These are phyloP conservation scores for Aspergillus brunneoviolaceus DNA, from an alignment of 2,329 filamentous ascomycete genomes.

Conservation along the genomic window DNA sequence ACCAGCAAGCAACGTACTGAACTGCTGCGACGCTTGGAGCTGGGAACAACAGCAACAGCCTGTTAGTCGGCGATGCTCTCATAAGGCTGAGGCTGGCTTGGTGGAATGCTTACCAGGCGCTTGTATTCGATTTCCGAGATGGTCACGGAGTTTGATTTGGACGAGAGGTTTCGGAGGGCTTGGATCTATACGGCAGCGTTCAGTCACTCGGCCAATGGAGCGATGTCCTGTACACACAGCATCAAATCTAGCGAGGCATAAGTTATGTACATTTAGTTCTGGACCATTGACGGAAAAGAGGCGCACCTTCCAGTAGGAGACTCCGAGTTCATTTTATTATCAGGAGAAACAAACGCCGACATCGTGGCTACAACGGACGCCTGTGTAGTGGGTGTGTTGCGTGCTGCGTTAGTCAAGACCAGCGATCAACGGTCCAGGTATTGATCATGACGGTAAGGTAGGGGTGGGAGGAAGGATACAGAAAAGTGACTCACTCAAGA, in stretches of 20 bases:
- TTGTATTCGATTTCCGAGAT: conserved; percentile 64
- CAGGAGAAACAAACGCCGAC: conserved; percentile 50
- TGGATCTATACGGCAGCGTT: conserved; percentile 26
- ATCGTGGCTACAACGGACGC: conserved; percentile 15
- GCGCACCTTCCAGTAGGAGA: conserved; percentile 62
- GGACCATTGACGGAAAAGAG: not conserved
- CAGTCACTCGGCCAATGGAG: not conserved
- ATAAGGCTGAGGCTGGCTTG: not conserved
- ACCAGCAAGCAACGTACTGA: conserved; percentile 12
- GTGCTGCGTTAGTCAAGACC: conserved; percentile 8
- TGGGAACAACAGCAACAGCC: not conserved
- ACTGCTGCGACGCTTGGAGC: conserved; percentile 19
- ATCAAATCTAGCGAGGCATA: not conserved
- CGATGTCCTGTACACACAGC: not conserved
- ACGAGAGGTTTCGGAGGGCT: conserved; percentile 26
- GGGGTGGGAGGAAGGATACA: conserved; percentile 4
- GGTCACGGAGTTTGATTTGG: conserved; percentile 47
- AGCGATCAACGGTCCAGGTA: conserved; percentile 2
- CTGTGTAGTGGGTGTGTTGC: not conserved
- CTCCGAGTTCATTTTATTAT: conserved; percentile 62
- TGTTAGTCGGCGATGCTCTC: not conserved
- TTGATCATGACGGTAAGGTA: not conserved
- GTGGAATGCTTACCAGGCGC: conserved; percentile 47
- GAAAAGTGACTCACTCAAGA: not conserved
- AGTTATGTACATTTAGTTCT: not conserved